Base-by-base conservation (phyloP, 2,329 filamentous ascomycete genomes). In the Diplodia scrobiculata region DNA sequence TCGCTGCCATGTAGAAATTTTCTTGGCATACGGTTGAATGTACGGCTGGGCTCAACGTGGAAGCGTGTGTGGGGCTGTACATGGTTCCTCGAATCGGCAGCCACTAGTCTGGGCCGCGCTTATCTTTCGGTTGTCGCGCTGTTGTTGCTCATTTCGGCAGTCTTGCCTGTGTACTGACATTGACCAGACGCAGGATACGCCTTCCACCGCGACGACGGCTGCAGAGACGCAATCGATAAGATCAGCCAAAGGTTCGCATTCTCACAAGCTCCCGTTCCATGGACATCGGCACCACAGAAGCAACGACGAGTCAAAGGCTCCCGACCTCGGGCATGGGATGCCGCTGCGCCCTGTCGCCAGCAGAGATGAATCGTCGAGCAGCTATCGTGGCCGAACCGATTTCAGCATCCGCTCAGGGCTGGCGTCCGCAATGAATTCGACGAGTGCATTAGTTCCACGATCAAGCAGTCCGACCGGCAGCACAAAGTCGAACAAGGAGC, bases 401-500 rank as follows among this genome's bases (percentile, higher is more conserved):
- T 72, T 38, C 32, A 87, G 84, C 74, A 87, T 83, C 48, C 78
- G 79, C 13, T 80, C 78, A 2, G 73, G 78, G 14, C 75, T 81
- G 68, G 77, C 75, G 67, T 82, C 83, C 17, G 80, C 83, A 13
- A 81, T 84, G 72, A 81, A 78, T 54, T 84, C 83, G 34, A 78
- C 79, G 14, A 79, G 79, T 6, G 81, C 77, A 25, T 76, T 85
- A 41, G 78, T 82, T 75, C 84, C 80, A 70, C 88, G 92, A 70
- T 88, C 91, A 13, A 86, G 90, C 68, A 96, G 93, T 77, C 92
- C 93, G 29, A 91, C 91, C 0, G 90, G 92, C 7, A 95, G 91
- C 76, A 82, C 85, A 50, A 85, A 85, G 71, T 91, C 89, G 73
- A 80, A 78, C 74, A 64, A 75, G 73, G 83, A 78, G 72, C 68